These are phyloP conservation scores for Aspergillus sp. DNA, from an alignment of 2,329 filamentous ascomycete genomes.

Conservation along the genomic window DNA sequence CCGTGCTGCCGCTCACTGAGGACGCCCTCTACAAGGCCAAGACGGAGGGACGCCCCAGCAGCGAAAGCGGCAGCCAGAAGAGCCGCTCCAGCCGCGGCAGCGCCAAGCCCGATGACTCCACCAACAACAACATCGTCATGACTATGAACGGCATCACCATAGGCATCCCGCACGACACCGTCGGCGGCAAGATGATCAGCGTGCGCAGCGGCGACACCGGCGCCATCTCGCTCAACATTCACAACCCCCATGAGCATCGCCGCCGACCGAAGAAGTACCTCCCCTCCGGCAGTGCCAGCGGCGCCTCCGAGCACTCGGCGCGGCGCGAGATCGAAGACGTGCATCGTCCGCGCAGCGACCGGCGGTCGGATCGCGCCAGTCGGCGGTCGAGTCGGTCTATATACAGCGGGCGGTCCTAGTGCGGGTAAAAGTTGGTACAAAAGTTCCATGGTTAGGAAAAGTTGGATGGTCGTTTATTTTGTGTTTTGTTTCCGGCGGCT, in stretches of 20 bases:
- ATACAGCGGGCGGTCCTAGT: conserved; percentile 26
- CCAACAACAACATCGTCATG: conserved; percentile 34
- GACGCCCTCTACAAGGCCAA: conserved; percentile 35
- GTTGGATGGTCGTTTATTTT: conserved; percentile 15
- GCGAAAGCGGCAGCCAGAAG: conserved; percentile 41
- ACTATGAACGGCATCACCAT: conserved; percentile 40
- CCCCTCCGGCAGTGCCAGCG: conserved; percentile 5
- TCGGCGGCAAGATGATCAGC: conserved; percentile 39
- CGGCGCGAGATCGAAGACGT: conserved; percentile 33
- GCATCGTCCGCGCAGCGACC: conserved; percentile 32
- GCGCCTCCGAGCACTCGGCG: conserved; percentile 33
- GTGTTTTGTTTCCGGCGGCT: conserved; percentile 8
- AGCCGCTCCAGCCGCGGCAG: conserved; percentile 36
- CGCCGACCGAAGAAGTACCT: conserved; percentile 37
- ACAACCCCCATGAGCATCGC: conserved; percentile 13
- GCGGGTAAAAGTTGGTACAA: conserved; percentile 2
- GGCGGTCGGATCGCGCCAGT: conserved; percentile 36
- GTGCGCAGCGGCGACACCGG: conserved; percentile 38
- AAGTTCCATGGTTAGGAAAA: conserved; percentile 6
- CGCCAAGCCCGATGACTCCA: conserved; percentile 29
- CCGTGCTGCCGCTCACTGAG: conserved; percentile 26
- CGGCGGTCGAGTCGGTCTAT: conserved; percentile 38
- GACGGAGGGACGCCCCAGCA: conserved; percentile 27
- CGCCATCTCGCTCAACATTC: conserved; percentile 38
- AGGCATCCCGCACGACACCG: conserved; percentile 34